phyloP scores from a whole-genome alignment of 805 yeast genomes.

The Candida cerambycidarum region DNA sequence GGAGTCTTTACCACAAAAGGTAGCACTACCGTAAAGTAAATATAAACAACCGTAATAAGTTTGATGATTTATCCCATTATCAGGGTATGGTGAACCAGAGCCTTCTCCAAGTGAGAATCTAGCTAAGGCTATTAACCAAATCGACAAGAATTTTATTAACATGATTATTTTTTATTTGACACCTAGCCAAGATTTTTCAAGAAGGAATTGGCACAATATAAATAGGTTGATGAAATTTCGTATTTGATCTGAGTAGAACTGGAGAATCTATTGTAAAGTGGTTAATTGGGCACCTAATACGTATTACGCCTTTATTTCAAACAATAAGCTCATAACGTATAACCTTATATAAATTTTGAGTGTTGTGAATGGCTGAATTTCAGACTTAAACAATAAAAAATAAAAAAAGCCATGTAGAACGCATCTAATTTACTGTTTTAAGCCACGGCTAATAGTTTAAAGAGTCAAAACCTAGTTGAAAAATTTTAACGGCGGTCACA shows the following conservation, averaged over 20 bases:
- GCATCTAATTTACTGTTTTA: background rate
- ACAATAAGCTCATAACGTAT: slow-evolving; percentile 1
- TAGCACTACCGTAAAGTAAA: background rate
- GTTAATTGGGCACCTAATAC: background rate
- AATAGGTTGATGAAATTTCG: slow-evolving; percentile 2
- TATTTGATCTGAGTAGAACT: background rate
- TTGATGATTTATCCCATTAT: background rate
- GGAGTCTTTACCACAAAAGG: slow-evolving; percentile 11
- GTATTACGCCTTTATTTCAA: background rate
- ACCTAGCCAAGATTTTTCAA: background rate
- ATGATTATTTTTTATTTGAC: background rate
- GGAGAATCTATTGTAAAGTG: background rate
- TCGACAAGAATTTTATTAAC: background rate
- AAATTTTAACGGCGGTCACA: no score
- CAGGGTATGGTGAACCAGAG: slow-evolving; percentile 1
- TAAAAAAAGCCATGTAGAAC: background rate
- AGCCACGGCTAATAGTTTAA: background rate
- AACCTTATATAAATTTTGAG: slow-evolving; percentile 5
- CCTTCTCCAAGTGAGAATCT: background rate
- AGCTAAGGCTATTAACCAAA: background rate
- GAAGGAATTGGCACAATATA: background rate
- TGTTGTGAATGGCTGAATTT: slow-evolving; percentile 2
- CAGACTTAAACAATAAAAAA: background rate
- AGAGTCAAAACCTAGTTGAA: background rate
- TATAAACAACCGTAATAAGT: slow-evolving; percentile 4